Evolutionary conservation across 2,329 filamentous ascomycete genomes (phyloP).

Genomic region (Volutella citrinella): DNA sequence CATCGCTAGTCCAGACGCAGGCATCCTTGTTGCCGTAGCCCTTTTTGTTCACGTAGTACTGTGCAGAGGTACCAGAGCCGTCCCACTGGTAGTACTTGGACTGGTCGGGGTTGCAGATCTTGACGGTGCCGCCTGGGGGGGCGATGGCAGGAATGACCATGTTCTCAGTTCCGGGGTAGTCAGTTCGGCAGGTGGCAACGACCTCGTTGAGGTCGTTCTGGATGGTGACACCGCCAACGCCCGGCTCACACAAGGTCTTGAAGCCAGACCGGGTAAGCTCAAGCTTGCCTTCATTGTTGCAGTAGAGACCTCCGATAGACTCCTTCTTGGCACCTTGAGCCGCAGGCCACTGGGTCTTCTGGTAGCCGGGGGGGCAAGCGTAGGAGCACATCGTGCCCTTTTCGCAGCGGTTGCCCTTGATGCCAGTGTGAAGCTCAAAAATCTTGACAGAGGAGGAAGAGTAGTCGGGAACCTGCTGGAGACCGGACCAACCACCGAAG

Average conservation of each 20-base stretch:
- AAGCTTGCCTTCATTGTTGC: slow-evolving; percentile 69
- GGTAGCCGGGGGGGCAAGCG: slow-evolving; percentile 84
- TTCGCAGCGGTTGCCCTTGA: slow-evolving; percentile 59
- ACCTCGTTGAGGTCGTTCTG: slow-evolving; percentile 67
- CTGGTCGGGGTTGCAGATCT: slow-evolving; percentile 74
- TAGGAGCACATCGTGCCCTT: slow-evolving; percentile 81
- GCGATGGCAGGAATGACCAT: slow-evolving; percentile 78
- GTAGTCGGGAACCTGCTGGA: slow-evolving; percentile 63
- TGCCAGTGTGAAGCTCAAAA: slow-evolving; percentile 61
- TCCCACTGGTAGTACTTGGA: slow-evolving; percentile 75
- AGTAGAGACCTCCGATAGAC: slow-evolving; percentile 85
- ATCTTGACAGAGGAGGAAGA: slow-evolving; percentile 47
- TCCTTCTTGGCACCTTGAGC: slow-evolving; percentile 76
- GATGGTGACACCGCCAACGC: slow-evolving; percentile 68
- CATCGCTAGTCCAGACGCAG: slow-evolving; percentile 68
- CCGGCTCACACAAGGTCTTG: slow-evolving; percentile 71
- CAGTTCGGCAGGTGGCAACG: slow-evolving; percentile 84
- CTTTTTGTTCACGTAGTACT: slow-evolving; percentile 94
- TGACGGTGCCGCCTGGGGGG: slow-evolving; percentile 53
- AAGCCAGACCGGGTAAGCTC: slow-evolving; percentile 68
- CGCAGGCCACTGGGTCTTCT: slow-evolving; percentile 86
- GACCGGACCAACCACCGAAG: slow-evolving; percentile 73
- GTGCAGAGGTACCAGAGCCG: slow-evolving; percentile 73
- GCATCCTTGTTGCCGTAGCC: slow-evolving; percentile 64
- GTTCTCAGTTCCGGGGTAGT: slow-evolving; percentile 89